Base-by-base conservation (phyloP, 768 basidiomycete species). In the Pholiota molesta region DNA sequence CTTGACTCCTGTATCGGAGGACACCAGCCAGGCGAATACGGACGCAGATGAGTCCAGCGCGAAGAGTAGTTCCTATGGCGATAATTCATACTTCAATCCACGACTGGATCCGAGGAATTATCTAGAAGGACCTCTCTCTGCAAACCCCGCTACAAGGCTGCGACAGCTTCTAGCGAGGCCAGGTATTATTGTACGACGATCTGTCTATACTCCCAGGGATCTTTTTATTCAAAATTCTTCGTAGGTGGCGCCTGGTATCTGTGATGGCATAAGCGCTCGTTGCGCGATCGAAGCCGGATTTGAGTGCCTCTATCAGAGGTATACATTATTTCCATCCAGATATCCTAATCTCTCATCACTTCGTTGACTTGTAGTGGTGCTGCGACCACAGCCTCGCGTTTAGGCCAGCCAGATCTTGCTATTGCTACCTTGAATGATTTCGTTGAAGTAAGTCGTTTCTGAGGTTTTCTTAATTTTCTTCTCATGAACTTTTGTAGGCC, bases 251-350 rank as follows among this genome's bases (percentile, higher is more conserved):
- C 90, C 89, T n/a, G 90, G 90, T 45, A 87, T 91, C 45, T 90
- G 90, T 59, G 90, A 91, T 60, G 90, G 89, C 54, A 92, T 93
- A 68, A 90, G 88, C 67, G 90, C 90, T 10, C 82, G 91, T 31
- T 90, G 90, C 65, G 91, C 91, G 8, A 74, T 92, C 7, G 91
- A 93, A 75, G 89, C 90, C 39, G 91, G 91, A 19, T 93, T 92
- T 66, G 79, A 82, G 26, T 92, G 90, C 66, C 63, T 92, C 60
- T 93, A 92, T 72, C 91, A 92, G 75, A 91, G 86, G 86, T 87
- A 37, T 69, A 64, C 64, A 14, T 16, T 23, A 7, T 23, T 45
- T 37, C 1, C 5, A 17, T n/a, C n/a, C 7, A 29, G 39, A 13
- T 33, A n/a, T 29, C 23, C 31, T 39, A 4, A 16, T 31, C 6